Base-by-base conservation (phyloP, 345 rosid genomes). In the Melaleuca quinquenervia region DNA sequence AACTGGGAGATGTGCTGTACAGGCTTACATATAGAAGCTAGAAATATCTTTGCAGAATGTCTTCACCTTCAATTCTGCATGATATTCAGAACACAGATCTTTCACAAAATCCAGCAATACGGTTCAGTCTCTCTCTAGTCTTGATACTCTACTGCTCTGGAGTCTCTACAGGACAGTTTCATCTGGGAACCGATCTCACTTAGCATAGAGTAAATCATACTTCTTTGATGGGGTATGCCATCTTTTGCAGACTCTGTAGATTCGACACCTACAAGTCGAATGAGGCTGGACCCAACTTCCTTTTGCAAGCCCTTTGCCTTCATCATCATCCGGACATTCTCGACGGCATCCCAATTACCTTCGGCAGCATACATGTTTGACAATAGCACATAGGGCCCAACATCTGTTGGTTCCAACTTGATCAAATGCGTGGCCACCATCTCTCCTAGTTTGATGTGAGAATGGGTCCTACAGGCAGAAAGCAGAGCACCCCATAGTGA, bases 301-400 rank as follows among this genome's bases (percentile, higher is more conserved):
- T 86, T 90, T 21, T 85, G 85, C 44, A 92, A 84, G 22, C 89
- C 89, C 80, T 84, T 88, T 62, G 92, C 92, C 88, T 86, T 86
- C 84, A 94, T 89, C 85, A 90, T 83, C 84, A 74, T 88, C 89
- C 94, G 90, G 80, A 91, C 87, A 51, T 83, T 88, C 88, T 93
- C 98, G 50, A 92, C 91, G 48, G 89, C 91, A 22, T 87, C 88
- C 95, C 94, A 95, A 74, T 89, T 93, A 76, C 93, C 93, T 86
- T 91, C 91, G 36, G 88, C 83, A 44, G 94, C 93, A 91, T 92
- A 90, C 52, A 88, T 88, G 89, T 92, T 90, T 84, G 93, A 90
- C 52, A 92, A 85, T 84, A 94, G 75, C 85, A 94, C 88, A 87
- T 92, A 91, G 6, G 94, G 90, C 22, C 90, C 93, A 56, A 90